Conservation (phyloP, 371 early-diverging fungal species). For the Mortierella sp. region DNA sequence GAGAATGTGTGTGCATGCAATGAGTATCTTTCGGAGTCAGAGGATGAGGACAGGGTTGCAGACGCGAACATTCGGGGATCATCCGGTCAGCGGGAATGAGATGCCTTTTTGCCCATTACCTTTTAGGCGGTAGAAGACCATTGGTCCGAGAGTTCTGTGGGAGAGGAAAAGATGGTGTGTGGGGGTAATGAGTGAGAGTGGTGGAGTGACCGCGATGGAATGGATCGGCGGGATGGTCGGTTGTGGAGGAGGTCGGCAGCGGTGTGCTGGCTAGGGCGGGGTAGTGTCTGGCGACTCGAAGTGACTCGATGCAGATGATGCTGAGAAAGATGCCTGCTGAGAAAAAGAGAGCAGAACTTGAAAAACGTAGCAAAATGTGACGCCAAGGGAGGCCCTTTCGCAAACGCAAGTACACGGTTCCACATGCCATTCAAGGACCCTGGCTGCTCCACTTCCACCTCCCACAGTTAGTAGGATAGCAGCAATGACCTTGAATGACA, state of each 20-base stretch:
- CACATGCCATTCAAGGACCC: too few relatives aligned
- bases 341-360: neutral
- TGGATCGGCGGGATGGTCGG: too few relatives aligned
- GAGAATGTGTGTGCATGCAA: neutral
- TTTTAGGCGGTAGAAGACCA: constrained; percentile 54
- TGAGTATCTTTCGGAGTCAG: neutral
- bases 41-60: neutral
- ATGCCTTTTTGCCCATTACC: too few relatives aligned
- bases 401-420: too few relatives aligned
- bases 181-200: too few relatives aligned
- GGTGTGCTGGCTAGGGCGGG: neutral
- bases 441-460: too few relatives aligned
- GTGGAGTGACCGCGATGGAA: too few relatives aligned
- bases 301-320: neutral
- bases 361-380: neutral
- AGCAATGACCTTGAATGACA: too few relatives aligned
- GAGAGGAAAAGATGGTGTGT: neutral
- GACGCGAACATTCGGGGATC: neutral
- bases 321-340: neutral
- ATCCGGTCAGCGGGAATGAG: neutral
- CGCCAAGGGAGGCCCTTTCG: neutral
- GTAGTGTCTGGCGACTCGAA: constrained; percentile 11
- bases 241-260: too few relatives aligned
- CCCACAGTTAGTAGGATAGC: too few relatives aligned
- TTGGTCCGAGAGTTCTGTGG: neutral